These are phyloP conservation scores for Suillus ampliporus DNA, from an alignment of 768 basidiomycete species.

Conservation along the genomic window DNA sequence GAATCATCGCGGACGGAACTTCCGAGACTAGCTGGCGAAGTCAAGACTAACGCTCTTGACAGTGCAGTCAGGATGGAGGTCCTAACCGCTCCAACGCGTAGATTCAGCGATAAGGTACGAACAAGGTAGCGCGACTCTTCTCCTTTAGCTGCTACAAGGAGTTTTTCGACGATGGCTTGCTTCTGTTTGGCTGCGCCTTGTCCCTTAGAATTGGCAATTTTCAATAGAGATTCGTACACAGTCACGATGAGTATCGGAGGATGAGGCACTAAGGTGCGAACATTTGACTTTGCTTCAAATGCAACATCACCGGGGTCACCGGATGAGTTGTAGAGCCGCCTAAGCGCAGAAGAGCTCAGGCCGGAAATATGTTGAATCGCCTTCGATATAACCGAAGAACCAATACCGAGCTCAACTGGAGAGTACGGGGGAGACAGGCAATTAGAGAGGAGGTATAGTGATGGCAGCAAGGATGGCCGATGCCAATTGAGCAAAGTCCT, in stretches of 20 bases:
- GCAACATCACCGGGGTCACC: conserved; percentile 93
- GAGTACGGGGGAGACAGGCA: conserved; percentile 78
- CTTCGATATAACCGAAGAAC: conserved; percentile 68
- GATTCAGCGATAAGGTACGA: conserved; percentile 72
- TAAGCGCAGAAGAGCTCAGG: conserved; percentile 59
- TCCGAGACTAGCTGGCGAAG: conserved; percentile 41
- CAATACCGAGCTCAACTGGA: conserved; percentile 72
- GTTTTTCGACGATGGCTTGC: conserved; percentile 76
- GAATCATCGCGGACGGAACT: conserved; percentile 27
- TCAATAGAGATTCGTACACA: conserved; percentile 71
- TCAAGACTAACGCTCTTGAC: conserved; percentile 77
- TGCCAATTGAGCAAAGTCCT: conserved; percentile 70
- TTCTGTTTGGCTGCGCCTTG: conserved; percentile 78
- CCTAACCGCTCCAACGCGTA: conserved; percentile 89
- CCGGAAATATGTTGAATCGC: conserved; percentile 79
- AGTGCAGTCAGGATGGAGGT: conserved; percentile 82
- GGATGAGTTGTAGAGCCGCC: conserved; percentile 67
- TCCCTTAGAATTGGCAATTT: conserved; percentile 73
- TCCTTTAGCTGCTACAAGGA: conserved; percentile 84
- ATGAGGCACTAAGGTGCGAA: conserved; percentile 77
- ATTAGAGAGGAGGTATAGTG: conserved; percentile 84
- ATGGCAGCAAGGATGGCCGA: conserved; percentile 71
- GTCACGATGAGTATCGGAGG: conserved; percentile 64
- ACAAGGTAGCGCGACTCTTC: conserved; percentile 89
- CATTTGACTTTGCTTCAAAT: conserved; percentile 76